These are phyloP conservation scores for Clonostachys solani DNA, from an alignment of 2,329 filamentous ascomycete species.

Conservation along the genomic window DNA sequence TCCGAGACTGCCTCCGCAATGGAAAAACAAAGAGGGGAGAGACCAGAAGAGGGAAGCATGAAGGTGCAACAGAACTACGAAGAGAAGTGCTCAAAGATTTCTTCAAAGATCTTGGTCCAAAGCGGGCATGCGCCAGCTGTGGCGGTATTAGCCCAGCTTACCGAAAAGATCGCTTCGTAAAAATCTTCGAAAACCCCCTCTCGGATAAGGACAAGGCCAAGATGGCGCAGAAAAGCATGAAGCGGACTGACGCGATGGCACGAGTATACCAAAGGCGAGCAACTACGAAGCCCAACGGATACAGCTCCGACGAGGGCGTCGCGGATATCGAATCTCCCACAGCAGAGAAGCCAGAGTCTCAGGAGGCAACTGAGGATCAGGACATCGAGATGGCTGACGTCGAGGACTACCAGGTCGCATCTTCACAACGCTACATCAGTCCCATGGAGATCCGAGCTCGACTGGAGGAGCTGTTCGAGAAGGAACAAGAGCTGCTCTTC, in stretches of 20 bases:
- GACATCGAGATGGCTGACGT: constrained; percentile 24
- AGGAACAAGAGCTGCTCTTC: constrained; percentile 78
- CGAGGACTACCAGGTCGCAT: constrained; percentile 9
- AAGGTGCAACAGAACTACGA: constrained; percentile 74
- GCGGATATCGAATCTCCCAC: constrained; percentile 54
- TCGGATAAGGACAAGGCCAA: constrained; percentile 69
- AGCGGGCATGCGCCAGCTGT: constrained; percentile 64
- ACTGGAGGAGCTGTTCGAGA: constrained; percentile 75
- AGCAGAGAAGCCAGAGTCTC: neutral
- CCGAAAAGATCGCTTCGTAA: constrained; percentile 86
- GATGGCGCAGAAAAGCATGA: constrained; percentile 68
- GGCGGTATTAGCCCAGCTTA: constrained; percentile 74
- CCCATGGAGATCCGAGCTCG: constrained; percentile 79
- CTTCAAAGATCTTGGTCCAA: constrained; percentile 64
- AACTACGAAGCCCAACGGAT: constrained; percentile 34
- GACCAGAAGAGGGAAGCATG: constrained; percentile 67
- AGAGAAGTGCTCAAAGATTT: constrained; percentile 78
- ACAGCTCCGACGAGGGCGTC: constrained; percentile 63
- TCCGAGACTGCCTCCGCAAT: constrained; percentile 64
- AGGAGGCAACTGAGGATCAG: constrained; percentile 9
- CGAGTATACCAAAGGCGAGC: constrained; percentile 21
- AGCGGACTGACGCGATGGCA: constrained; percentile 66
- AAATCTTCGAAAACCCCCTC: constrained; percentile 86
- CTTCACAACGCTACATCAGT: constrained; percentile 70
- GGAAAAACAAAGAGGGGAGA: constrained; percentile 46